Base-by-base conservation (phyloP, 495 filamentous ascomycete species). In the Daldinia vernicosa region DNA sequence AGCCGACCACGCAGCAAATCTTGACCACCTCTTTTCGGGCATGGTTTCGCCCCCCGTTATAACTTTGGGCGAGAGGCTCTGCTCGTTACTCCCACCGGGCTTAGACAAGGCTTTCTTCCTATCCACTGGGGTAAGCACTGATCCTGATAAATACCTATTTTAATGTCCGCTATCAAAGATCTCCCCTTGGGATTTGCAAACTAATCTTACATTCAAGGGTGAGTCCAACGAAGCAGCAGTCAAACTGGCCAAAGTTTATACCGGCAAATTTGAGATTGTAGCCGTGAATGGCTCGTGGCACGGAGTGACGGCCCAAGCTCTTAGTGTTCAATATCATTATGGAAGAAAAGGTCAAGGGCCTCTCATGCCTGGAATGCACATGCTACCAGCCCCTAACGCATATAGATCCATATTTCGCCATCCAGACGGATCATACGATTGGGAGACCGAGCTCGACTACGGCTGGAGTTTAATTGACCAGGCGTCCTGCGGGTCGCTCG, bases 11-110 rank as follows among this genome's bases (percentile, higher is more conserved):
- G 80, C 82, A 15, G 74, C 72, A 1, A 63, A 78, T 33, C 81
- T 88, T 37, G 86, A 88, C 66, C 86, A 89, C 56, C 82, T 87
- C 24, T 82, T 84, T 71, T 84, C 79, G 40, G 84, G 81, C 24
- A 88, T 88, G 86, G 67, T 87, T 14, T 83, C 82, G 0, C 79
- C 81, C 2, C 87, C 87, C 0, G 85, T 88, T 1, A 72, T 87
- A 6, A 74, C 77, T 2, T 72, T 87, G 0, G 84, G 80, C 1
- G 79, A 82, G 58, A 78, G 81, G 11, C 76, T 89, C 2, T 81
- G 80, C 11, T 72, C 72, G 1, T 57, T 84, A 11, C 78, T 86
- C 0, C 85, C 84, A 0, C 47, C 74, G 0, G 81, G 82, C 1
- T 75, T 88, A 1, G 82, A 86, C 27, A 86, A 86, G 66, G 81